Evolutionary conservation across 345 rosid genomes (phyloP).

Genomic region (Melastoma malabathricum): DNA sequence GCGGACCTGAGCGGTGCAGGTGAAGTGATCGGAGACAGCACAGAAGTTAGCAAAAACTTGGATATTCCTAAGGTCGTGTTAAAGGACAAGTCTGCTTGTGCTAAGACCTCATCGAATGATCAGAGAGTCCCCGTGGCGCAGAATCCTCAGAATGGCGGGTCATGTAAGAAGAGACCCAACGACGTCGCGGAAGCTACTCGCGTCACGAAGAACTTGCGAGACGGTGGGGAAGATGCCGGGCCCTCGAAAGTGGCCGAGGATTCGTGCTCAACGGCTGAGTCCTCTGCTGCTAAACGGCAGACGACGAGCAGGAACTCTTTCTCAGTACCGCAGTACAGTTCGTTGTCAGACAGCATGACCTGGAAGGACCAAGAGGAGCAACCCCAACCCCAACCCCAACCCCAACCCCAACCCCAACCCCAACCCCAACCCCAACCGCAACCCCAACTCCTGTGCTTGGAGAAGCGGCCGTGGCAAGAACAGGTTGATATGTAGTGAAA

Average conservation of each 20-base stretch:
- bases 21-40: constrained; percentile 65
- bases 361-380: constrained; percentile 1
- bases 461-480: too few species aligned
- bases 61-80: constrained; percentile 23
- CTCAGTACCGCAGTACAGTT: constrained; percentile 47
- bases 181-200: constrained; percentile 8
- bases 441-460: too few species aligned
- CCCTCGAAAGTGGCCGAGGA: constrained; percentile 31
- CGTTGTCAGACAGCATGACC: constrained; percentile 31
- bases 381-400: too few species aligned
- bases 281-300: constrained; percentile 42
- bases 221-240: constrained; percentile 16
- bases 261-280: constrained; percentile 62
- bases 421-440: too few species aligned
- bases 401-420: too few species aligned
- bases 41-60: constrained; percentile 22
- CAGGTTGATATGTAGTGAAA: too few species aligned
- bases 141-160: constrained; percentile 14
- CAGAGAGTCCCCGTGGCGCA: constrained; percentile 57
- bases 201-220: constrained; percentile 9
- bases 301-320: constrained; percentile 28
- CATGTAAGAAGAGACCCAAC: constrained; percentile 43
- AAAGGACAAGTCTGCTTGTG: constrained; percentile 28
- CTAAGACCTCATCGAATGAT: constrained; percentile 50
- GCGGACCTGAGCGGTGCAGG: constrained; percentile 17